These are phyloP conservation scores for Exserohilum turcica DNA, from an alignment of 2,329 filamentous ascomycete species.

Conservation along the genomic window DNA sequence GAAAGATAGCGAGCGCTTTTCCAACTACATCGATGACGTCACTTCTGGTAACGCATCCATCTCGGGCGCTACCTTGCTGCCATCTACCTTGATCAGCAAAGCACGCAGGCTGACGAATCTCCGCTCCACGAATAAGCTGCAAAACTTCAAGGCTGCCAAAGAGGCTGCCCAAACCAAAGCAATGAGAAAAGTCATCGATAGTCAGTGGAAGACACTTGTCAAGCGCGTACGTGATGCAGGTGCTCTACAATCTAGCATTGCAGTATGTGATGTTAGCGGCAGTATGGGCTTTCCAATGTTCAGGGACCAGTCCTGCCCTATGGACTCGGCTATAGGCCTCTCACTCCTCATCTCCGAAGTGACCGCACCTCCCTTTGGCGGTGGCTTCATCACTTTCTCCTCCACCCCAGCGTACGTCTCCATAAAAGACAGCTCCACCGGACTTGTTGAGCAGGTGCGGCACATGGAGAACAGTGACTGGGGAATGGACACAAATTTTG, in stretches of 20 bases:
- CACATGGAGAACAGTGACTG: slow-evolving; percentile 44
- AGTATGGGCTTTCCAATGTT: slow-evolving; percentile 55
- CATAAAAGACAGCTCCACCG: slow-evolving; percentile 39
- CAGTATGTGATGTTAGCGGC: slow-evolving; percentile 63
- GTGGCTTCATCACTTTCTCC: slow-evolving; percentile 62
- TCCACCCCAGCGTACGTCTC: slow-evolving; percentile 48
- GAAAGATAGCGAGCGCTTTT: slow-evolving; percentile 59
- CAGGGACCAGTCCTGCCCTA: slow-evolving; percentile 54
- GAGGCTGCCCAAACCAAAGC: slow-evolving; percentile 26
- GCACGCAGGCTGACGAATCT: not conserved
- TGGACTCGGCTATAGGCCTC: slow-evolving; percentile 62
- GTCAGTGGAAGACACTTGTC: slow-evolving; percentile 64
- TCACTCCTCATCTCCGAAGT: slow-evolving; percentile 62
- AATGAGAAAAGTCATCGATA: slow-evolving; percentile 50
- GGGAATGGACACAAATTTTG: slow-evolving; percentile 58
- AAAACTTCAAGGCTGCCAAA: slow-evolving; percentile 11
- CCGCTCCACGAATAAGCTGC: not conserved
- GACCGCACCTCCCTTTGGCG: slow-evolving; percentile 59
- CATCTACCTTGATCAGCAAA: slow-evolving; percentile 55
- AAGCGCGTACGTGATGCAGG: slow-evolving; percentile 63
- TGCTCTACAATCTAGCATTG: slow-evolving; percentile 59
- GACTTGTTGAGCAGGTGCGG: slow-evolving; percentile 52
- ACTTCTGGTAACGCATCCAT: slow-evolving; percentile 56
- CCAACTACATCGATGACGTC: slow-evolving; percentile 57
- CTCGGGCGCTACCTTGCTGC: slow-evolving; percentile 62